Conservation (phyloP, 208 protist genomes). For the Wallacemonas rigidus region DNA sequence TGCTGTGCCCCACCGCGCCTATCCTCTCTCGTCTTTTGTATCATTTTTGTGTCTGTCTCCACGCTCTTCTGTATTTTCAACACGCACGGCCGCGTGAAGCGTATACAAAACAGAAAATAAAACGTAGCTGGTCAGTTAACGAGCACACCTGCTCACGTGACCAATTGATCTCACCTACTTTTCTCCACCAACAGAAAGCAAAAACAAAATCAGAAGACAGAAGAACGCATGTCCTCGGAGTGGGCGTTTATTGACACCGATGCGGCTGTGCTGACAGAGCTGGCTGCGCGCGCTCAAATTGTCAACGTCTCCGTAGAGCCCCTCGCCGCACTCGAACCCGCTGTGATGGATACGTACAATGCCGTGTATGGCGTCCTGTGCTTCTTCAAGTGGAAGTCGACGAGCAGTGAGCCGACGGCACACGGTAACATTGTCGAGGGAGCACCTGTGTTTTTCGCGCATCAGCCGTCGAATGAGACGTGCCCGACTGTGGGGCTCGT, state of each 20-base stretch:
- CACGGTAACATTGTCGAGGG: conserved; percentile 42
- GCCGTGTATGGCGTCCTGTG: conserved; percentile 96
- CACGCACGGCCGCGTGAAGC: no score
- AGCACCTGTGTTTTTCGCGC: conserved; percentile 94
- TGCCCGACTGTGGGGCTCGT: conserved; percentile 98
- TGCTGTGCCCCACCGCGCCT: no score
- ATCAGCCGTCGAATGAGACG: conserved; percentile 96
- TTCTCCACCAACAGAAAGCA: not conserved
- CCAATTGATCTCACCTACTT: not conserved
- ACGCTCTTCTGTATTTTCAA: no score
- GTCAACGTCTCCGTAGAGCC: conserved; percentile 96
- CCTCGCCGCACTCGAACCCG: conserved; percentile 90
- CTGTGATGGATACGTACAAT: conserved; percentile 39
- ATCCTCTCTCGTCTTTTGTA: no score
- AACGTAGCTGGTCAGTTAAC: no score
- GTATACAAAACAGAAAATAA: no score
- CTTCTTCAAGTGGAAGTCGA: conserved; percentile 95
- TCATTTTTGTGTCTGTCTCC: no score
- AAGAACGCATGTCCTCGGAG: conserved; percentile 15
- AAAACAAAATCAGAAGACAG: conserved; percentile 11
- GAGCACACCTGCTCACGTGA: no score
- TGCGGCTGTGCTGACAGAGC: conserved; percentile 97
- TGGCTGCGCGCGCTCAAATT: conserved; percentile 95
- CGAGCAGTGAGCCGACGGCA: conserved; percentile 27
- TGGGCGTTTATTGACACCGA: conserved; percentile 98